These are phyloP conservation scores for Globisporangium takayamanum DNA, from an alignment of 352 stramenopile species.

Conservation along the genomic window DNA sequence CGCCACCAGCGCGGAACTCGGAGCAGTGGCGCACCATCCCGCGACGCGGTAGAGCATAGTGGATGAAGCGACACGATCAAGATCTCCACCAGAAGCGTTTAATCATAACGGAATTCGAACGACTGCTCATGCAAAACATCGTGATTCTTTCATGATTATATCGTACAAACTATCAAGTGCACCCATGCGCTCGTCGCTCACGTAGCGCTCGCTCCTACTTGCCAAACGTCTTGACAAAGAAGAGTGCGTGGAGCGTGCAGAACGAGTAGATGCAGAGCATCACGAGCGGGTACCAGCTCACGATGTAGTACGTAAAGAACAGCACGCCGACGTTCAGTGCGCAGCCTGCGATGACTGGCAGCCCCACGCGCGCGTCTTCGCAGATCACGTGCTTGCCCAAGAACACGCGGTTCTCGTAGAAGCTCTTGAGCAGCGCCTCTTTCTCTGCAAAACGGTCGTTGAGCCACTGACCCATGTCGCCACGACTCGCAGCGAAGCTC, in stretches of 20 bases:
- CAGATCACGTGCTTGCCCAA: constrained; percentile 30
- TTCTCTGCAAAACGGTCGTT: constrained; percentile 69
- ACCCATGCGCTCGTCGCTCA: neutral
- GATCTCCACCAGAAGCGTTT: neutral
- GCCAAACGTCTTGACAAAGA: constrained; percentile 47
- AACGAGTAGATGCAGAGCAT: constrained; percentile 28
- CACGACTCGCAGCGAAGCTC: constrained; percentile 35
- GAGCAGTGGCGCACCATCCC: constrained; percentile 33
- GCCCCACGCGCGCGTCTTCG: constrained; percentile 24
- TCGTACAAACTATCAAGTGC: neutral
- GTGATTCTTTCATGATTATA: neutral
- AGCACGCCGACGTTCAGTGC: constrained; percentile 33
- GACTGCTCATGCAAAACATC: neutral
- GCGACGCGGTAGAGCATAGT: neutral
- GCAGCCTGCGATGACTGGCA: constrained; percentile 19
- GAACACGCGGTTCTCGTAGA: constrained; percentile 54
- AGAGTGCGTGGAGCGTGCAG: constrained; percentile 33
- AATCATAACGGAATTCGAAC: neutral
- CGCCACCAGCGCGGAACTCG: constrained; percentile 25
- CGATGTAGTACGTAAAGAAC: constrained; percentile 25
- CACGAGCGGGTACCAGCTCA: constrained; percentile 21
- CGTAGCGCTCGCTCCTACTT: constrained; percentile 15
- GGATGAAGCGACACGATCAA: neutral
- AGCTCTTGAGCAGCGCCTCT: constrained; percentile 53
- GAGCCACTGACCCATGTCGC: constrained; percentile 49